A percentile compares a stretch with the other conserved stretches of the same genome.
Evolutionary conservation across 345 rosid genomes (phyloP).

Genomic region (Populus nigra): DNA sequence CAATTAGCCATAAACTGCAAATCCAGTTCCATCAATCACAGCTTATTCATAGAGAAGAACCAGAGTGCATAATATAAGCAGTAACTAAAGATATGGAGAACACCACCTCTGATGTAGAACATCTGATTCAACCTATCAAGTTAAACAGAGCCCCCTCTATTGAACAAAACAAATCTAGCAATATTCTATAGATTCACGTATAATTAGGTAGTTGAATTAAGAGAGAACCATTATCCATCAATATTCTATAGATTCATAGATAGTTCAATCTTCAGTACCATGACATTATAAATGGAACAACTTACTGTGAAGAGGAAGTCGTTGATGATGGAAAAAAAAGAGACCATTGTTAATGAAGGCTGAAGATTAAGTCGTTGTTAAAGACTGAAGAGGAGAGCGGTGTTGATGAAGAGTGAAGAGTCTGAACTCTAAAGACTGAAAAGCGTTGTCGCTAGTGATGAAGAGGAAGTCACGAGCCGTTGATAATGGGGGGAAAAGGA

Average conservation of each 20-base stretch:
- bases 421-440: too few relatives aligned
- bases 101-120: neutral
- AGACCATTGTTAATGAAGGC: too few relatives aligned
- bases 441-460: too few relatives aligned
- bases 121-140: neutral
- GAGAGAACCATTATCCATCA: neutral
- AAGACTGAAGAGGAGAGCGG: too few relatives aligned
- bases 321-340: too few relatives aligned
- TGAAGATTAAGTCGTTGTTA: too few relatives aligned
- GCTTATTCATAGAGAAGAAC: neutral
- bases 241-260: neutral
- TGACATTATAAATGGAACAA: too few relatives aligned
- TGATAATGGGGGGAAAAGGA: too few relatives aligned
- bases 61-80: neutral
- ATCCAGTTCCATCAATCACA: neutral
- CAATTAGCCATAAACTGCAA: neutral
- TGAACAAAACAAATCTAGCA: neutral
- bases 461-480: too few relatives aligned
- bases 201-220: neutral
- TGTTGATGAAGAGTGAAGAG: too few relatives aligned
- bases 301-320: too few relatives aligned
- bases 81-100: neutral
- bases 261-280: neutral
- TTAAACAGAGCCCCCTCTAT: neutral
- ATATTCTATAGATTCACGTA: neutral